These are phyloP conservation scores for Trichophyton simii DNA, from an alignment of 2,329 filamentous ascomycete genomes.

Conservation along the genomic window DNA sequence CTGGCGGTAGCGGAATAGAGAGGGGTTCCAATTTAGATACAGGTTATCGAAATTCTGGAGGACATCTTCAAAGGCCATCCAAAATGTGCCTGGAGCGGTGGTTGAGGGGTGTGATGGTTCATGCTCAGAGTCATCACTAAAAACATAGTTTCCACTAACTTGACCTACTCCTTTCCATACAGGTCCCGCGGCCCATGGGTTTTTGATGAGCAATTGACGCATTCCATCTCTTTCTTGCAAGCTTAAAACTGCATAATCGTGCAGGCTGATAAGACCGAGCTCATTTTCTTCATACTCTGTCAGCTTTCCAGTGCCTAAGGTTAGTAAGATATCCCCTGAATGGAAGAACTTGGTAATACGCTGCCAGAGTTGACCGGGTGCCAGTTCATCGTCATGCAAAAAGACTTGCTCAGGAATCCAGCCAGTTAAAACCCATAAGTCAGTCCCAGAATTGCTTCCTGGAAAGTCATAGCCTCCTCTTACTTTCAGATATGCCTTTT, in stretches of 20 bases:
- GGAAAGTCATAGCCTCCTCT: constrained; percentile 95
- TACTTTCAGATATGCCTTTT: constrained; percentile 94
- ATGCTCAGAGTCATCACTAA: constrained; percentile 8
- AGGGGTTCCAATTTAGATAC: constrained; percentile 95
- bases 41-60: constrained; percentile 89
- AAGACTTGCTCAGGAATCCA: constrained; percentile 97
- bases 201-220: constrained; percentile 72
- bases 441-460: constrained; percentile 91
- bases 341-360: constrained; percentile 63
- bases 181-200: constrained; percentile 76
- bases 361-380: constrained; percentile 63
- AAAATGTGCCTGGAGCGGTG: constrained; percentile 62
- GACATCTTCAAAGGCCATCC: constrained; percentile 81
- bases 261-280: constrained; percentile 72
- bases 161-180: constrained; percentile 21
- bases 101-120: constrained; percentile 16
- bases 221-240: constrained; percentile 52
- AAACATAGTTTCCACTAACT: constrained; percentile 9
- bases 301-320: constrained; percentile 77
- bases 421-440: constrained; percentile 81
- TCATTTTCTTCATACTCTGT: constrained; percentile 63
- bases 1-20: constrained; percentile 65
- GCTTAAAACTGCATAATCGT: constrained; percentile 86
- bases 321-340: constrained; percentile 71
- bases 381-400: constrained; percentile 71